Evolutionary conservation across 2,329 filamentous ascomycete genomes (phyloP), one percentile per base, ranked within the genome.

Genomic region (Ophiostoma sp.): DNA sequence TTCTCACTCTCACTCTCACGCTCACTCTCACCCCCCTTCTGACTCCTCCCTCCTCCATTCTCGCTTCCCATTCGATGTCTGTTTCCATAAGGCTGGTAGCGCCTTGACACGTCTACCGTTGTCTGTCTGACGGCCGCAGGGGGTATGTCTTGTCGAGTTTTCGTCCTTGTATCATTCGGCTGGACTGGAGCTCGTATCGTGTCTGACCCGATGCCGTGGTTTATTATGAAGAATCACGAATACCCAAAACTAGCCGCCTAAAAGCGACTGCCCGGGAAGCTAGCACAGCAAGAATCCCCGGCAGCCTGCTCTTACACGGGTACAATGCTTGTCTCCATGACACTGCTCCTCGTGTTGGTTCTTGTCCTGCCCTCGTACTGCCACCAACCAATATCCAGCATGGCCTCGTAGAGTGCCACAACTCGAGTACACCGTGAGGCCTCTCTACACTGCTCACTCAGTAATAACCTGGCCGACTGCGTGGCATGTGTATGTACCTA

Each of bases 311-410:
- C 17, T 4, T 20, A 48, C 20, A 48, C 44, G 44, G 44, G 27
- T 57, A 57, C 52, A 54, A 33, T 3, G 17, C 44, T 15, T 39
- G 48, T n/a, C 23, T 57, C n/a, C 52, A 57, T 57, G 13, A n/a
- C 57, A 39, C 33, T 36, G 60, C 60, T 65, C 60, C 60, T 62
- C 57, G 57, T 62, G 57, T 33, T 62, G 57, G 1, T 31, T 57
- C 35, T 48, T 23, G 35, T 23, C 36, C 11, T 41, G 27, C 60
- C 60, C 67, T 71, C 67, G 70, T 69, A 69, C 39, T 36, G 67
- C 33, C 39, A 41, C 70, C 67, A 71, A 71, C 70, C 35, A 64
- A 67, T 54, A 10, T 6, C n/a, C 33, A n/a, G 41, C 41, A 41
- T 57, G 15, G 35, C 11, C 20, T 5, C 6, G 27, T 23, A 60